Base-by-base conservation (phyloP, 164 flowering plant species). In the Amborella trichopoda region DNA sequence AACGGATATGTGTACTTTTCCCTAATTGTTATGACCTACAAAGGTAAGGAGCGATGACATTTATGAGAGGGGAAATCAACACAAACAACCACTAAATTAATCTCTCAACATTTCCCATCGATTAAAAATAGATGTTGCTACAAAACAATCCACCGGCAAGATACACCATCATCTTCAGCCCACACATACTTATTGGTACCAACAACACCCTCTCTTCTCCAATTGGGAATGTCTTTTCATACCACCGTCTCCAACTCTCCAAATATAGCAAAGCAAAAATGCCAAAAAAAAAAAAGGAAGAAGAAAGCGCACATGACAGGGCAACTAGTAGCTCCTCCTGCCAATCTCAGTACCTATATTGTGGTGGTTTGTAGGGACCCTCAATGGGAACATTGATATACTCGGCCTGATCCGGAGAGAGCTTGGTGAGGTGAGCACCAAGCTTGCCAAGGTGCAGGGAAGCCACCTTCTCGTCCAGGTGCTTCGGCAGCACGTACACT, bases 311-410 rank as follows among this genome's bases (percentile, higher is more conserved):
- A 18, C 10, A 21, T 37, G 16, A 21, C 19, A n/a, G 5, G 14
- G 41, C 2, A 37, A 32, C 13, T n/a, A 1, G n/a, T 32, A 38
- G 41, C 10, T n/a, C 6, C 8, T 41, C 23, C 23, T 41, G 8
- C 45, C 24, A 41, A 21, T 23, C 45, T 34, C 32, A 59, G 44
- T 59, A 59, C 57, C 63, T 59, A 42, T 59, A 59, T 26, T 46
- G 57, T 38, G 49, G n/a, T 27, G 63, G 63, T 53, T 59, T 59
- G 57, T 59, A 59, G 16, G 63, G 63, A 26, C 63, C 63, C 42
- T 59, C 57, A n/a, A 46, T 47, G 0, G 63, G 42, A 1, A 59
- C 57, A 2, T 42, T 46, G 34, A 59, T 59, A 48, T 59, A 59
- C 38, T 59, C 57, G n/a, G 63, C 63, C 30, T 59, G 63, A 9